Base-by-base conservation (phyloP, 1,139 yeast genomes). In the Blastobotrys indianensis region DNA sequence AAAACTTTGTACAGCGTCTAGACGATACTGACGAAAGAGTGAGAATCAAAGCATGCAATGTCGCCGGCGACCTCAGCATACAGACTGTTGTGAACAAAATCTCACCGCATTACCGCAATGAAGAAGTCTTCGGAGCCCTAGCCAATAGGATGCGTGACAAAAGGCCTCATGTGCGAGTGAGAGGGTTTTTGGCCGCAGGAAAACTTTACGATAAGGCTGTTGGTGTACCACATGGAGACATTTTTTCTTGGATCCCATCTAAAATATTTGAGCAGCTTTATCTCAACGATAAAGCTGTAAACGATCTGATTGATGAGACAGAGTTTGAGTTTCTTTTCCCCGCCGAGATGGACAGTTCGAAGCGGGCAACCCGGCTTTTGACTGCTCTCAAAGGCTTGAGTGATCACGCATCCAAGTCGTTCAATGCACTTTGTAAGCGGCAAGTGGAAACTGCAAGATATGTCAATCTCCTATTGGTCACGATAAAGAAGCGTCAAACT, bases 11-110 rank as follows among this genome's bases (percentile, higher is more conserved):
- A 31, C 82, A 82, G 55, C 79, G 92, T 36, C 68, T 88, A 20
- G 72, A 84, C 37, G 97, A 90, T 63, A 69, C 81, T 0, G 90
- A 85, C 56, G 94, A 84, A 51, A 74, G 71, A 42, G 95, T 86
- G 1, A 73, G 97, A 52, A 68, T 77, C 29, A 67, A 74, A 1
- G 79, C 94, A 0, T 79, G 88, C 52, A 60, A 61, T 35, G 66
- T 79, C 3, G 47, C 66, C 6, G 61, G 69, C 67, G 39, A 63
- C 61, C 32, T 58, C 67, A 5, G 67, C 77, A 48, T 67, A 79
- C 47, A 65, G 62, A 38, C 73, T 66, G 44, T 56, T n/a, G 46
- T 47, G 7, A 39, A 42, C 13, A 50, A 50, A 15, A 47, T 51
- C 40, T 40, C 42, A 16, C 32, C 46, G 12, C 42, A 46, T 38